Evolutionary conservation across 495 filamentous ascomycete genomes (phyloP).

Genomic region (Thermothielavioides terrestris): DNA sequence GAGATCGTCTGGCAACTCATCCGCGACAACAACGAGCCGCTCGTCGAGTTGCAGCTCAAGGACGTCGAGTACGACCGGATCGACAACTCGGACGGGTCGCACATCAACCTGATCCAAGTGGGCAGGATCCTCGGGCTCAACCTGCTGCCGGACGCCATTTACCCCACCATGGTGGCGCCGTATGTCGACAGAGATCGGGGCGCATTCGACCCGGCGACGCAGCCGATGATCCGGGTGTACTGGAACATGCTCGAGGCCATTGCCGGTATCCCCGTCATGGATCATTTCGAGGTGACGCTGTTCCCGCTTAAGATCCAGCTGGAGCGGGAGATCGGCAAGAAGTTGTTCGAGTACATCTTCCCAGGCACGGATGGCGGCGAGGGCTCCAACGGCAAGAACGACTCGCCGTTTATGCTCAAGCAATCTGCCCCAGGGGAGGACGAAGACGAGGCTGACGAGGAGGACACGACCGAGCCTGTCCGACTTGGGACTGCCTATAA

Average conservation of each 20-base stretch:
- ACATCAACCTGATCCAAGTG: conserved; percentile 83
- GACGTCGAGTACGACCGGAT: conserved; percentile 87
- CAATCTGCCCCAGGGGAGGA: conserved; percentile 60
- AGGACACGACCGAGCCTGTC: conserved; percentile 27
- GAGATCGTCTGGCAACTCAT: conserved; percentile 98
- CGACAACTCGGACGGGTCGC: conserved; percentile 93
- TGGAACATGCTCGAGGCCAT: conserved; percentile 99
- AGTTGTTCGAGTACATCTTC: conserved; percentile 96
- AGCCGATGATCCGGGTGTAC: conserved; percentile 80
- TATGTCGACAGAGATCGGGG: conserved; percentile 60
- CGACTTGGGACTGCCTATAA: conserved; percentile 23
- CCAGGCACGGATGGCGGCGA: conserved; percentile 58
- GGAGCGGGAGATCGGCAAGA: conserved; percentile 86
- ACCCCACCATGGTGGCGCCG: conserved; percentile 89
- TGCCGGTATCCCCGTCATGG: conserved; percentile 93
- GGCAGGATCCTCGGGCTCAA: conserved; percentile 78
- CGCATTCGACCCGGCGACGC: conserved; percentile 40
- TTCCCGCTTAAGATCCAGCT: conserved; percentile 92
- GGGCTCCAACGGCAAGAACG: conserved; percentile 41
- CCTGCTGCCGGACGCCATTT: conserved; percentile 78
- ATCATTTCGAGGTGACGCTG: conserved; percentile 91
- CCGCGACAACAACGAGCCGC: conserved; percentile 69
- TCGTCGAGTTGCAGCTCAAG: conserved; percentile 88
- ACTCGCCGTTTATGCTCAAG: conserved; percentile 76
- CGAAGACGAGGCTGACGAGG: conserved; percentile 48